These are phyloP conservation scores for Populus trichocarpa DNA, from an alignment of 441 rosid genomes.

Conservation along the genomic window DNA sequence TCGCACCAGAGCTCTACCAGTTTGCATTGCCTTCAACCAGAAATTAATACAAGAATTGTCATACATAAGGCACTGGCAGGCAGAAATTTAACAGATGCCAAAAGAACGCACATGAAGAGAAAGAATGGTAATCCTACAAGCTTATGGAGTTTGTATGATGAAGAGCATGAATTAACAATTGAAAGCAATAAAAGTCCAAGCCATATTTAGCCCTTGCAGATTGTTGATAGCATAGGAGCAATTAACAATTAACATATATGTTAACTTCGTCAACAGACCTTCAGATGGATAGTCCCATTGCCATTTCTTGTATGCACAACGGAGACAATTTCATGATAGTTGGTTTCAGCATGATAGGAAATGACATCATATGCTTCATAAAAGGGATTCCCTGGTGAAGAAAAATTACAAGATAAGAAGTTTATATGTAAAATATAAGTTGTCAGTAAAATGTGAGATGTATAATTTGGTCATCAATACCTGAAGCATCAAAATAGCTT, in stretches of 20 bases:
- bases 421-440: constrained; percentile 13
- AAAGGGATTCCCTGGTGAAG: constrained; percentile 68
- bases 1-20: constrained; percentile 80
- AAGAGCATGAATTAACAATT: constrained; percentile 2
- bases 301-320: constrained; percentile 34
- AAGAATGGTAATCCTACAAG: background rate
- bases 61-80: constrained; percentile 13
- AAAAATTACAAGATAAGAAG: constrained; percentile 15
- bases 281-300: constrained; percentile 49
- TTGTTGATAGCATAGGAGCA: background rate
- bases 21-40: constrained; percentile 63
- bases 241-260: background rate
- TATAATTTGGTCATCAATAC: constrained; percentile 30
- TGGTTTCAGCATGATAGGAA: constrained; percentile 56
- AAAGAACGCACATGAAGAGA: constrained; percentile 1
- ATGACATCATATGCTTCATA: constrained; percentile 65
- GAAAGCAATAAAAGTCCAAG: constrained; percentile 9
- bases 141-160: background rate
- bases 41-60: constrained; percentile 19
- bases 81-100: constrained; percentile 11
- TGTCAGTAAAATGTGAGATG: constrained; percentile 12
- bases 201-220: background rate
- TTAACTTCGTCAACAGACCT: constrained; percentile 48
- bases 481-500: constrained; percentile 66
- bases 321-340: constrained; percentile 67